phyloP scores from a whole-genome alignment of 164 flowering plant genomes.

The Aristolochia fimbriata region DNA sequence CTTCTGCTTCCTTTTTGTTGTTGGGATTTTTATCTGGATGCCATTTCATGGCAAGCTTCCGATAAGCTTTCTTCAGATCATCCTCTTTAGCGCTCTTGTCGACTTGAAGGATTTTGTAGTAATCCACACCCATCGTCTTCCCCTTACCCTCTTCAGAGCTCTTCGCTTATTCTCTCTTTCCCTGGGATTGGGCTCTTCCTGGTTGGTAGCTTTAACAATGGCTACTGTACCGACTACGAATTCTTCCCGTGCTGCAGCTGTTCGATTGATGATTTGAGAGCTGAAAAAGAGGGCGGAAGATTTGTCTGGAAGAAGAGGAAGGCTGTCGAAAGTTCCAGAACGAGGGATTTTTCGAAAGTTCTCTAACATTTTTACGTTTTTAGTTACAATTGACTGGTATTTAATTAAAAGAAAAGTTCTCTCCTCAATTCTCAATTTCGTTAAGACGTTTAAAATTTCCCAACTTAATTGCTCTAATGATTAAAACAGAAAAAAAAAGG shows the following conservation, averaged over 20 bases:
- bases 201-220: too few relatives aligned
- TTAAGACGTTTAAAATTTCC: too few relatives aligned
- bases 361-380: too few relatives aligned
- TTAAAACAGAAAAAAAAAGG: too few relatives aligned
- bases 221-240: neutral
- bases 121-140: conserved; percentile 52
- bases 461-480: too few relatives aligned
- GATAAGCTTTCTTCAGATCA: conserved; percentile 61
- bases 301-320: conserved; percentile 1
- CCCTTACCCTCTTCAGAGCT: neutral
- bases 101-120: conserved; percentile 49
- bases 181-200: neutral
- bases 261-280: neutral
- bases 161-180: neutral
- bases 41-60: conserved; percentile 74
- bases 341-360: neutral
- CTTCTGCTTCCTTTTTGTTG: conserved; percentile 59
- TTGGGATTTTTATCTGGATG: conserved; percentile 67
- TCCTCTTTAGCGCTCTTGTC: conserved; percentile 52
- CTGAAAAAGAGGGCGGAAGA: neutral
- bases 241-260: neutral
- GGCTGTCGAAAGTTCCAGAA: conserved; percentile 3
- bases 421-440: too few relatives aligned
- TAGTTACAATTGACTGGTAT: neutral
- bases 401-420: neutral